Base-by-base conservation (phyloP, 2,329 filamentous ascomycete species). In the Meredithiella fracta region DNA sequence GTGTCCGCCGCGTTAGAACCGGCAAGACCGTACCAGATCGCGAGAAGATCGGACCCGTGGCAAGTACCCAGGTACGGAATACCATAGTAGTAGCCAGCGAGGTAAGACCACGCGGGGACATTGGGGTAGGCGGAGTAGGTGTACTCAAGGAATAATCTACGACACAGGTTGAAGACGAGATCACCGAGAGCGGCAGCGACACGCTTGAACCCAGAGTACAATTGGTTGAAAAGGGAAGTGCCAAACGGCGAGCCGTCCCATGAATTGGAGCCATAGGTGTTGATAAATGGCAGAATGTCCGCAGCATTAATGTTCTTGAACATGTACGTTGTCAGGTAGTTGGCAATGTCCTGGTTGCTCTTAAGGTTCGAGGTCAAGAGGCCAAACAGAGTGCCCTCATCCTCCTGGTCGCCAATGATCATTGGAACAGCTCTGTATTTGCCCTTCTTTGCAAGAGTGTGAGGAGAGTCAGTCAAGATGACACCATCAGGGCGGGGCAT, bases 171-270 rank as follows among this genome's bases (percentile, higher is more conserved):
- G 66, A 85, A 85, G 0, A 73, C 73, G 0, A 80, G 60, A 61
- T 85, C 81, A n/a, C 81, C 81, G 0, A 83, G 66, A 3, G 84
- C 72, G 25, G 81, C 79, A 1, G 79, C 74, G 0, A 82, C 64
- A 8, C 78, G 75, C 64, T 85, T 85, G 69, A 75, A 84, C 62
- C 83, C 75, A 0, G 79, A 78, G 61, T 82, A 83, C 63, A 75
- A 73, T 62, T 82, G 77, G 65, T 83, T 80, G 11, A 76, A 58
- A 1, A 69, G 51, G 1, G 73, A 69, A 0, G 80, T 83, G 49
- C 75, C 69, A 69, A 80, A 83, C 0, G 82, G 82, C 0, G 74
- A 77, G 49, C 80, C 80, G 47, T 73, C 67, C 0, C 73, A 76
- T 37, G 79, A 76, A 47, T 72, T 67, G 11, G 67, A 64, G 2